Evolutionary conservation across 352 stramenopile genomes (phyloP).

Genomic region (Phytophthora foliorum): DNA sequence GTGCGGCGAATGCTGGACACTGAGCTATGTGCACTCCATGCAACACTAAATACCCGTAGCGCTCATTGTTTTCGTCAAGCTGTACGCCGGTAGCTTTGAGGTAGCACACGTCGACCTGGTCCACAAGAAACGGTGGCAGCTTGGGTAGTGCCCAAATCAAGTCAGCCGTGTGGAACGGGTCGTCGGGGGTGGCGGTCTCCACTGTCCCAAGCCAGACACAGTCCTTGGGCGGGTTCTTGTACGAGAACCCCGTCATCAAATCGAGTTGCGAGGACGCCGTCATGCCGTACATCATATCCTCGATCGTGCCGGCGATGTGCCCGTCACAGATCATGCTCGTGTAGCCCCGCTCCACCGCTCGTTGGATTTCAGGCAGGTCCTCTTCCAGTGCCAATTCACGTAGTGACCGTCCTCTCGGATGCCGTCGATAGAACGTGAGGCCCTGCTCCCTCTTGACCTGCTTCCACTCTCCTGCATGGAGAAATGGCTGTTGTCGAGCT

Average conservation of each 20-base stretch:
- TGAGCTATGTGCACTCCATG: slow-evolving; percentile 50
- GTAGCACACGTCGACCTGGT: slow-evolving; percentile 53
- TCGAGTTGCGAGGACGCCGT: slow-evolving; percentile 44
- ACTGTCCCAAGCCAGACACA: slow-evolving; percentile 51
- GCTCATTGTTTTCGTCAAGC: slow-evolving; percentile 33
- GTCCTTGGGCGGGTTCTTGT: slow-evolving; percentile 44
- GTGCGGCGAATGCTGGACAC: slow-evolving; percentile 46
- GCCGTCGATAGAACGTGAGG: slow-evolving; percentile 58
- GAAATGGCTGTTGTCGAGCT: slow-evolving; percentile 33
- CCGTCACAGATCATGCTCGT: slow-evolving; percentile 44
- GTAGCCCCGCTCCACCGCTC: slow-evolving; percentile 39
- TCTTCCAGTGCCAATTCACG: slow-evolving; percentile 38
- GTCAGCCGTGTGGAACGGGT: slow-evolving; percentile 54
- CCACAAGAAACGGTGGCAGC: slow-evolving; percentile 22
- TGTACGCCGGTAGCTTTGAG: slow-evolving; percentile 54
- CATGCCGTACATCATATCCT: slow-evolving; percentile 56
- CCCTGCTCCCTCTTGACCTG: slow-evolving; percentile 41
- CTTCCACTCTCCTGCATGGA: slow-evolving; percentile 61
- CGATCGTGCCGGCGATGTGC: slow-evolving; percentile 42
- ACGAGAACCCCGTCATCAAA: slow-evolving; percentile 50
- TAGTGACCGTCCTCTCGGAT: slow-evolving; percentile 34
- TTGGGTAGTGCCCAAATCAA: slow-evolving; percentile 58
- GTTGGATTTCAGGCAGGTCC: slow-evolving; percentile 37
- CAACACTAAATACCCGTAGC: slow-evolving; percentile 58
- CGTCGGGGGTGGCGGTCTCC: slow-evolving; percentile 36